Evolutionary conservation across 2,329 filamentous ascomycete genomes (phyloP), one percentile per base, ranked within the genome.

Genomic region (Penicillium fuscoglaucum): DNA sequence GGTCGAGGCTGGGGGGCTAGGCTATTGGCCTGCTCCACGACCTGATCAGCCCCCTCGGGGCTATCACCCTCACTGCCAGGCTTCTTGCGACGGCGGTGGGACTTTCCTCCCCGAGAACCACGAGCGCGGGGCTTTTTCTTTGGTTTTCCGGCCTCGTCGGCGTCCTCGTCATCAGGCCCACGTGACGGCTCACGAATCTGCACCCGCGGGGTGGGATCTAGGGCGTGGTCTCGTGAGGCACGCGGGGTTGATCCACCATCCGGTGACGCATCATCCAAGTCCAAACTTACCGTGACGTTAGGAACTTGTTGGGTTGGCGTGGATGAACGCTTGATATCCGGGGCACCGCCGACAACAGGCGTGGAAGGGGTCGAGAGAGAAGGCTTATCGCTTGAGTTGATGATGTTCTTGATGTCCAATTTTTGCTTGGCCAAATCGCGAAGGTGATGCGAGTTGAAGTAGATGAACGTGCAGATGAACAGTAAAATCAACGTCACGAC

Each of bases 71-170:
- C 81, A 45, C 79, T 79, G 55, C 82, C 81, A 15, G 79, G 81
- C 63, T 84, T 87, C 46, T 73, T 78, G 51, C 73, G 74, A 28
- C 76, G 76, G 59, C 84, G 84, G 61, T 85, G 84, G 59, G 89
- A 86, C 70, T 88, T 83, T 2, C 90, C 89, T 24, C 89, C 90
- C 48, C 90, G 83, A n/a, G 85, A 82, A 4, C 90, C 90, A 55
- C 89, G 82, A 45, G 57, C 48, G 55, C 89, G 87, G 0, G 84
- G 82, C 71, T 88, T 90, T 70, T 86, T 88, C 73, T 88, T 88
- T 67, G 87, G 87, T 59, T 78, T 79, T 41, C 78, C 79, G 17
- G 64, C 58, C 29, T 66, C 58, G 24, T 72, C 53, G 45, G 71
- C 73, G 13, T 73, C 68, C 15, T 65, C 60, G 40, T 73, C 70